Base-by-base conservation (phyloP, 441 rosid species). In the Biscutella auriculata region DNA sequence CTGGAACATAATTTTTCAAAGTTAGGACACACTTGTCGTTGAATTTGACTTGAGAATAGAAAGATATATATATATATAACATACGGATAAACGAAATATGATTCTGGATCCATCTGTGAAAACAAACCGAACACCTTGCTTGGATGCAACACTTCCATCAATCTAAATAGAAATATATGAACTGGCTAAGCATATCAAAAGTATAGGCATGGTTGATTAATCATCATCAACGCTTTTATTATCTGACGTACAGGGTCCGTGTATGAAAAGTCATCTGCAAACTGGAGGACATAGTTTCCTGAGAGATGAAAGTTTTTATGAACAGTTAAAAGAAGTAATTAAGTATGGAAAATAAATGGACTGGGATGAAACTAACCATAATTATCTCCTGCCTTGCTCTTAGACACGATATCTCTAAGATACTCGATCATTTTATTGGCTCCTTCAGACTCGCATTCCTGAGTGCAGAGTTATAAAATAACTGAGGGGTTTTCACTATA, bases 361-460 rank as follows among this genome's bases (percentile, higher is more conserved):
- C 60, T 9, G 12, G 13, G 17, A 19, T 35, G 16, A 45, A 64
- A 42, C 88, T 77, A 75, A 85, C 97, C 95, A 73, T 76, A 81
- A 19, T 60, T 75, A 25, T 82, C 90, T 36, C 90, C 97, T 12
- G 78, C 68, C 80, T 78, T 79, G 81, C 82, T 76, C 74, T 77
- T 75, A 43, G 91, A 77, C 65, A 82, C 26, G 56, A 87, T 65
- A 62, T 79, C 93, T 79, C 96, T 79, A 57, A 88, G 87, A 74
- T 76, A 67, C 41, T 77, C 82, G 5, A 85, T 56, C 96, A 89
- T 85, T 76, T 85, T 82, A 67, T 83, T 82, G 57, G 97, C 95
- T 63, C 89, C 96, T 73, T 81, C 91, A 60, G 97, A 87, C 75
- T 83, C 95, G 68, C 99, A 89, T 62, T 83, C 97, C 97, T 85